phyloP scores from a whole-genome alignment of 164 flowering plant genomes.

The Berberis vulgaris region DNA sequence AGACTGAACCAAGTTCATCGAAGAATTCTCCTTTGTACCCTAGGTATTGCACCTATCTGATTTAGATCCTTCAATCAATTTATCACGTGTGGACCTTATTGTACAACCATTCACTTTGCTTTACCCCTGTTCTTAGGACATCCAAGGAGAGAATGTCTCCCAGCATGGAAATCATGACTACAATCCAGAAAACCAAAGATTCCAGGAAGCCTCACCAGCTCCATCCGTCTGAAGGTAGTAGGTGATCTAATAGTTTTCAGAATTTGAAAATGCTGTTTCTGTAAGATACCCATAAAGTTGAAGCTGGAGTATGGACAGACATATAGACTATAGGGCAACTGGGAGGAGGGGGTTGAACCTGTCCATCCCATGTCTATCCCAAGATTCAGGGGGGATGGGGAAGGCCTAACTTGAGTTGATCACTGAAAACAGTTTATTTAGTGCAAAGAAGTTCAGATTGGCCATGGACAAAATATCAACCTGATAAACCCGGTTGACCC shows the following conservation, averaged over 20 bases:
- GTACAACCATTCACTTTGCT: neutral
- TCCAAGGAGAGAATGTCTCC: slow-evolving; percentile 10
- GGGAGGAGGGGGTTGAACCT: too few species aligned
- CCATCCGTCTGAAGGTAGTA: slow-evolving; percentile 23
- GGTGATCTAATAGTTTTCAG: neutral
- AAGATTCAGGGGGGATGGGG: too few species aligned
- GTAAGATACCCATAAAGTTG: neutral
- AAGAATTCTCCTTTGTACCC: slow-evolving; percentile 10
- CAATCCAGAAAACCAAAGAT: slow-evolving; percentile 10
- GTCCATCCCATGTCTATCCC: too few species aligned
- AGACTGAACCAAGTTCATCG: slow-evolving; percentile 9
- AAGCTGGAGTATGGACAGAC: slow-evolving; percentile 4
- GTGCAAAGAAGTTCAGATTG: too few species aligned
- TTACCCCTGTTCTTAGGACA: slow-evolving; percentile 21
- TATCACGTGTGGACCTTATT: neutral
- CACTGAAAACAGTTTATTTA: too few species aligned
- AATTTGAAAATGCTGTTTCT: neutral
- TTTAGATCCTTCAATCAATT: slow-evolving; percentile 2
- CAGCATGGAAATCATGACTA: slow-evolving; percentile 1
- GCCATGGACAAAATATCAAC: too few species aligned
- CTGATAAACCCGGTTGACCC: too few species aligned
- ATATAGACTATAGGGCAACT: neutral
- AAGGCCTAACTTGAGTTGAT: too few species aligned
- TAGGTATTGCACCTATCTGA: slow-evolving; percentile 18
- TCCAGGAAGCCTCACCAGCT: slow-evolving; percentile 5